These are phyloP conservation scores for Suillus brevipes DNA, from an alignment of 768 basidiomycete species.

Conservation along the genomic window DNA sequence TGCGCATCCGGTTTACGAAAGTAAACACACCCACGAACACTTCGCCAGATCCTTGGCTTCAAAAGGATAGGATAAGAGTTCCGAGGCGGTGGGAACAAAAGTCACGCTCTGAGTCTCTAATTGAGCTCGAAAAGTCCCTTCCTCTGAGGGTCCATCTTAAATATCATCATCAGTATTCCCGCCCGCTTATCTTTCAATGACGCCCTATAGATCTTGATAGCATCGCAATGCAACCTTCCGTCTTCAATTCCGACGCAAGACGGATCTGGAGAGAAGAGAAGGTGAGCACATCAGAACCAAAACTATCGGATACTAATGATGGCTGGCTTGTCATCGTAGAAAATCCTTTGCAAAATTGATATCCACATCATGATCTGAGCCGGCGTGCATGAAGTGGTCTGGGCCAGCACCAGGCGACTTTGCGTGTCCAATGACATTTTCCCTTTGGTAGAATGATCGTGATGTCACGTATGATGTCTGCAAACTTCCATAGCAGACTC, in stretches of 20 bases:
- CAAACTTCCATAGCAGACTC: no score
- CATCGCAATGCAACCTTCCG: slow-evolving; percentile 61
- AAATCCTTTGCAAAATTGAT: slow-evolving; percentile 60
- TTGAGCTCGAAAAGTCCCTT: no score
- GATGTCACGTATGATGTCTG: no score
- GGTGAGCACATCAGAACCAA: slow-evolving; percentile 30
- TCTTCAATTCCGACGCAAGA: slow-evolving; percentile 61
- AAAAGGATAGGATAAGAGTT: background rate
- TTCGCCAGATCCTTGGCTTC: background rate
- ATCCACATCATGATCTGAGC: slow-evolving; percentile 60
- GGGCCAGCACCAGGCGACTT: no score
- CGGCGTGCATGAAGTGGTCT: slow-evolving; percentile 27
- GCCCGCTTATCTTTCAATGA: slow-evolving; percentile 28
- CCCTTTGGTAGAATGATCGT: no score
- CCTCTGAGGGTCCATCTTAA: slow-evolving; percentile 36
- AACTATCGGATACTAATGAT: background rate
- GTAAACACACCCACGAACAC: background rate
- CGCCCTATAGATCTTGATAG: slow-evolving; percentile 42
- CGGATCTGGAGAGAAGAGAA: slow-evolving; percentile 74
- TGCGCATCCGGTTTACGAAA: background rate
- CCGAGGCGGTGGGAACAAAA: background rate
- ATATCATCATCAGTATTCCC: slow-evolving; percentile 7
- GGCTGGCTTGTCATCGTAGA: slow-evolving; percentile 29
- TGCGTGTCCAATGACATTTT: no score
- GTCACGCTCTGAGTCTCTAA: background rate